phyloP scores from a whole-genome alignment of 2,329 filamentous ascomycete genomes.

The Cercospora sesami region DNA sequence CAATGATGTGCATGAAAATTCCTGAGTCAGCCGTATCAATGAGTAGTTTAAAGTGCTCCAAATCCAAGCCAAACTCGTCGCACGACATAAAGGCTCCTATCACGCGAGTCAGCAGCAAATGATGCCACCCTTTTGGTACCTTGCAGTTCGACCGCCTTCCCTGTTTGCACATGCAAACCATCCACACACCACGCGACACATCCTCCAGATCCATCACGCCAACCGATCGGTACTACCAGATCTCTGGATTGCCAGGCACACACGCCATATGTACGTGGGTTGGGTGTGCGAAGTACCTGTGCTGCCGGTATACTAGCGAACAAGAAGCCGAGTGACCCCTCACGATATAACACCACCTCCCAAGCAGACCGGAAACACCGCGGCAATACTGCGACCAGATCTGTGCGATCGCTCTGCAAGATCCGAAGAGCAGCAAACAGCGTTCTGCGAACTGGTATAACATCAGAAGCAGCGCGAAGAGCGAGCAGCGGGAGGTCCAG shows the following conservation, averaged over 20 bases:
- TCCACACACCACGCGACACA: background rate
- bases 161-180: background rate
- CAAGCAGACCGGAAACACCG: background rate
- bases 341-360: background rate
- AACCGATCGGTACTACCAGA: constrained; percentile 2
- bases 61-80: background rate
- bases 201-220: constrained; percentile 1
- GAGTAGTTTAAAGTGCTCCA: background rate
- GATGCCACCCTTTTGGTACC: background rate
- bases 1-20: background rate
- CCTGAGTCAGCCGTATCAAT: background rate
- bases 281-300: constrained; percentile 1
- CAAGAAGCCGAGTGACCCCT: constrained; percentile 6
- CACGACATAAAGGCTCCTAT: background rate
- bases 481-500: background rate
- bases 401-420: background rate
- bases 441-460: background rate
- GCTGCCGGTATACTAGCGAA: constrained; percentile 2
- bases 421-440: background rate
- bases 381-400: background rate
- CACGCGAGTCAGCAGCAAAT: constrained; percentile 4
- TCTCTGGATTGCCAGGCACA: constrained; percentile 1
- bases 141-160: background rate
- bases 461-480: background rate
- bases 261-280: background rate